Evolutionary conservation across 1,139 yeast species (phyloP).

Genomic region (Suhomyces coccinellae): DNA sequence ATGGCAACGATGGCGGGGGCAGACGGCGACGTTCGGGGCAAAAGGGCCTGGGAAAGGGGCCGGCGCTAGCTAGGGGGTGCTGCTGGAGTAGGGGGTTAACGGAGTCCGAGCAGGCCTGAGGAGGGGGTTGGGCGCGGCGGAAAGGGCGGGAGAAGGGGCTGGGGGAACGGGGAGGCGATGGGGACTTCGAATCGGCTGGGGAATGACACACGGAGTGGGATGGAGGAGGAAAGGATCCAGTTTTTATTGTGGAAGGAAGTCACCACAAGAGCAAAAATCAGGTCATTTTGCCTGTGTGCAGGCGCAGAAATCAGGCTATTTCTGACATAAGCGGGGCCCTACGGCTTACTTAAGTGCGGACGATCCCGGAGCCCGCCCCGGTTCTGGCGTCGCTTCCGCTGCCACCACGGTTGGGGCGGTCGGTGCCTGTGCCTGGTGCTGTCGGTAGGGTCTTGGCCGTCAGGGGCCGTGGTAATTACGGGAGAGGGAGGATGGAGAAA

Average conservation of each 20-base stretch:
- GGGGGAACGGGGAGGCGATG: background rate
- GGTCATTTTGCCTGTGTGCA: constrained; percentile 15
- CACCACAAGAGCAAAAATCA: constrained; percentile 12
- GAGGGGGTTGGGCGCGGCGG: background rate
- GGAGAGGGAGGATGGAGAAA: no score
- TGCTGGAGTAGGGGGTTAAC: background rate
- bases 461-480: no score
- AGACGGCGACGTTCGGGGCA: background rate
- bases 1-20: constrained; percentile 5
- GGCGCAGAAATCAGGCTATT: constrained; percentile 13
- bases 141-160: background rate
- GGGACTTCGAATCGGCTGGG: background rate
- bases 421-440: background rate
- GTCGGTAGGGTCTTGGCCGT: background rate
- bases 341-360: constrained; percentile 2
- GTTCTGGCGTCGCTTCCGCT: no score
- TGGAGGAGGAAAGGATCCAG: constrained; percentile 4
- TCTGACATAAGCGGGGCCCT: constrained; percentile 5
- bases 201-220: background rate
- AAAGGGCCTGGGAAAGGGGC: background rate
- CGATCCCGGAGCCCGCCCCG: background rate
- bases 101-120: background rate
- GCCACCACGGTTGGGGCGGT: no score
- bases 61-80: no score
- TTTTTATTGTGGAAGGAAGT: constrained; percentile 9